A percentile compares a stretch with the other conserved stretches of the same genome.
Conservation (phyloP, 805 yeast species). For the Cyberlindnera euphorbiiphila region DNA sequence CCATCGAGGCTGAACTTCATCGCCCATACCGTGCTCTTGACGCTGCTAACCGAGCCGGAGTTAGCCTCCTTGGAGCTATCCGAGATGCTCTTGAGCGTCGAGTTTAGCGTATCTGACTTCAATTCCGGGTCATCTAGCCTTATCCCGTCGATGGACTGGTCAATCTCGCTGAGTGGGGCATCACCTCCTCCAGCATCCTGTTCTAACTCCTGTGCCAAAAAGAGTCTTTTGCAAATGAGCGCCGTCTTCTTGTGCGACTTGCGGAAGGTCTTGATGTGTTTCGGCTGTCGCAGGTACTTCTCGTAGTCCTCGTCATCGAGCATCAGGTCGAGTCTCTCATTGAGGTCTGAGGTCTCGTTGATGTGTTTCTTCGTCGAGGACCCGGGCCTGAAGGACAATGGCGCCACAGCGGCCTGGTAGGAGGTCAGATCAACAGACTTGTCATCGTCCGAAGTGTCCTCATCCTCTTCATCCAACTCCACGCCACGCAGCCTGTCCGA, state of each 20-base stretch:
- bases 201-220: conserved; percentile 62
- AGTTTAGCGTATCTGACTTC: conserved; percentile 1
- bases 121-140: conserved; percentile 4
- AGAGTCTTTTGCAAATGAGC: conserved; percentile 45
- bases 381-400: conserved; percentile 15
- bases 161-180: conserved; percentile 1
- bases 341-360: conserved; percentile 6
- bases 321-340: conserved; percentile 8
- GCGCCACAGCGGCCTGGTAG: conserved; percentile 17
- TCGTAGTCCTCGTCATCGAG: conserved; percentile 34
- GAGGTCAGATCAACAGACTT: conserved; percentile 14
- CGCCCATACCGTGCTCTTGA: conserved; percentile 58
- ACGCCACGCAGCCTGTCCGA: neutral
- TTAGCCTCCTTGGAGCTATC: too few relatives aligned
- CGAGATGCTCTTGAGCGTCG: too few relatives aligned
- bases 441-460: conserved; percentile 20
- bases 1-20: conserved; percentile 78
- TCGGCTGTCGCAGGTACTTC: conserved; percentile 47
- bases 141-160: conserved; percentile 2
- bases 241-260: conserved; percentile 45
- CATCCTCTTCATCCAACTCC: conserved; percentile 3
- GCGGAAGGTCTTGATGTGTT: conserved; percentile 47
- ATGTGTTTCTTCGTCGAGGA: neutral
- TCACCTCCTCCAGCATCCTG: conserved; percentile 13
- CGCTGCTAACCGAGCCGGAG: neutral